phyloP scores from a whole-genome alignment of 345 rosid genomes.

The Lepidium aucheri region DNA sequence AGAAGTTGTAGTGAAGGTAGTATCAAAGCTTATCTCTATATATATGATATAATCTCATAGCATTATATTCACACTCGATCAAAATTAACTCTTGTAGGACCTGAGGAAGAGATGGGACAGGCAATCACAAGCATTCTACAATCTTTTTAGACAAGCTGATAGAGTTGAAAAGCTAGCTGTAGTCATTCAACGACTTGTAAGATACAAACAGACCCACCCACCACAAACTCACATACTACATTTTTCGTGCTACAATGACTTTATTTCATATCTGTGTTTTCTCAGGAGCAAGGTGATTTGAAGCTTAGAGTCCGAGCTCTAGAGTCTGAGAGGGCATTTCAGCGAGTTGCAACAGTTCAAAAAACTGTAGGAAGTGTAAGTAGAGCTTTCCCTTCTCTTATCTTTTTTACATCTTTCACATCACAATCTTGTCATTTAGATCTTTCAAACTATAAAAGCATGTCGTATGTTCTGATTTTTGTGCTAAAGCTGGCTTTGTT shows the following conservation, averaged over 20 bases:
- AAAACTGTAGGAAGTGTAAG: slow-evolving; percentile 92
- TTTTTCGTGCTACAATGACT: neutral
- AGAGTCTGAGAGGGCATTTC: slow-evolving; percentile 93
- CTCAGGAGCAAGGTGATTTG: slow-evolving; percentile 96
- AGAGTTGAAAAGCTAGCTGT: slow-evolving; percentile 88
- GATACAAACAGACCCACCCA: neutral
- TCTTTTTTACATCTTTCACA: neutral
- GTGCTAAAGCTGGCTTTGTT: neutral
- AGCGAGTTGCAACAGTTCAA: slow-evolving; percentile 92
- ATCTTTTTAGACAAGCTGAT: slow-evolving; percentile 94
- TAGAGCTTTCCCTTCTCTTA: neutral
- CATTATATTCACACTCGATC: neutral
- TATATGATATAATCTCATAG: neutral
- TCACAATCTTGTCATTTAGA: too few relatives aligned
- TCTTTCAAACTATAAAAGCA: too few relatives aligned
- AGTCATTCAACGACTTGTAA: slow-evolving; percentile 78
- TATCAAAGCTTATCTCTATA: slow-evolving; percentile 13
- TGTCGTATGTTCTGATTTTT: neutral
- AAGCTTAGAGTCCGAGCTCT: slow-evolving; percentile 89
- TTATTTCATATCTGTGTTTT: neutral
- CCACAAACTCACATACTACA: neutral
- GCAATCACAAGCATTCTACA: slow-evolving; percentile 86
- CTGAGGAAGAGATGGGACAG: slow-evolving; percentile 89
- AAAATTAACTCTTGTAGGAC: slow-evolving; percentile 47
- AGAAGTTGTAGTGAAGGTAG: slow-evolving; percentile 84